phyloP scores from a whole-genome alignment of 352 stramenopile species.

The Pythium coloratum region DNA sequence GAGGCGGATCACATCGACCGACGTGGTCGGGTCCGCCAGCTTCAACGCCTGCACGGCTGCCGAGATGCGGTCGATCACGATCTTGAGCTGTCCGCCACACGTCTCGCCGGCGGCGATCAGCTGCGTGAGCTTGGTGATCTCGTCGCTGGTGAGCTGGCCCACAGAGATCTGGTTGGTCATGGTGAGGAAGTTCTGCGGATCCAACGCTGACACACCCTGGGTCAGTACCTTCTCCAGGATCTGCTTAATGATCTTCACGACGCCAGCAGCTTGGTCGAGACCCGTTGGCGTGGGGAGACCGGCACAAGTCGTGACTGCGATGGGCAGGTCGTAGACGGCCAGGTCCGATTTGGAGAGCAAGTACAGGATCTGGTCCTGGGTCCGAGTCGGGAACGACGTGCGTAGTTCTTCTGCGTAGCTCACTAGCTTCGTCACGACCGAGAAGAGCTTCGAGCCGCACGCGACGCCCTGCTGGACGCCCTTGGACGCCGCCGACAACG shows the following conservation, averaged over 20 bases:
- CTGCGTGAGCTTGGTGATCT: conserved; percentile 20
- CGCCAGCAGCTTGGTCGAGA: conserved; percentile 21
- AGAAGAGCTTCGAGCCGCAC: conserved; percentile 55
- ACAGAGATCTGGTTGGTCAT: conserved; percentile 14
- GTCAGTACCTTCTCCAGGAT: conserved; percentile 19
- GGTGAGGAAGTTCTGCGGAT: conserved; percentile 15
- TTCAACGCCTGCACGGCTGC: conserved; percentile 19
- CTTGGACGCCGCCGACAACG: conserved; percentile 41
- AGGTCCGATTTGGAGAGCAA: conserved; percentile 51
- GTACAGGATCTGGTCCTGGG: conserved; percentile 37
- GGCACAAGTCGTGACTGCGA: conserved; percentile 42
- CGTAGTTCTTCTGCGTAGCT: conserved; percentile 19
- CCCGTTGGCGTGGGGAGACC: conserved; percentile 31
- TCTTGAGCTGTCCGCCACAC: conserved; percentile 27
- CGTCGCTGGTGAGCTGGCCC: not conserved
- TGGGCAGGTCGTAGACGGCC: conserved; percentile 44
- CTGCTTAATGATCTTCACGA: conserved; percentile 37
- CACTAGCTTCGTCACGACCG: conserved; percentile 42
- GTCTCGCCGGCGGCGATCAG: conserved; percentile 19
- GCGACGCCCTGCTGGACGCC: conserved; percentile 44
- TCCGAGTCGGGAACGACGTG: conserved; percentile 18
- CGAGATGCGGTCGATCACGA: conserved; percentile 19
- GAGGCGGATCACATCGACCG: conserved; percentile 35
- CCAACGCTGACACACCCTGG: not conserved
- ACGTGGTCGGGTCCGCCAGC: conserved; percentile 11